Base-by-base conservation (phyloP, 2,329 filamentous ascomycete species). In the Phyllosticta paracitricarpa region DNA sequence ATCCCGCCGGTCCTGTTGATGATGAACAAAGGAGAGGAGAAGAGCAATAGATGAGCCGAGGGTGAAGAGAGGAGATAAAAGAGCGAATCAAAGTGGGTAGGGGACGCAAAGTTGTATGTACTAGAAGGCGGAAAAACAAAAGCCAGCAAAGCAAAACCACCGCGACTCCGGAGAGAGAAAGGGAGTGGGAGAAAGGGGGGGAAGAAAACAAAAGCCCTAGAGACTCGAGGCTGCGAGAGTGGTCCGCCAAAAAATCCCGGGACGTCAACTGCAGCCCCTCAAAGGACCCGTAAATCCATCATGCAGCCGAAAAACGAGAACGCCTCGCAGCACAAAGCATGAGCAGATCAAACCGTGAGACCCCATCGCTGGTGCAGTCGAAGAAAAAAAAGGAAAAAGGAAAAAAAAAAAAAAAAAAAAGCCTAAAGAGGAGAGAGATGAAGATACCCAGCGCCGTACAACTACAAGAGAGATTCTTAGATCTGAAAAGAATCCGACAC, bases 381-480 rank as follows among this genome's bases (percentile, higher is more conserved):
- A 56, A 61, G n/a, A 26, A 30, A 7, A 22, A 22, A 2, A 22
- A 22, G 2, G 19, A 22, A 22, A 2, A 22, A 22, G 7, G 9
- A 54, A 3, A 51, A 51, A 55, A 8, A 33, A 40, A 25, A 54
- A 54, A 60, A 51, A 51, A 9, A 24, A 51, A 60, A 55, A 6
- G 12, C 40, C 40, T 48, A n/a, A 17, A 19, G 22, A 54, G 40
- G 10, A 30, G 25, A 61, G 26, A 48, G 33, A 51, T 26, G 24
- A 48, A 54, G 54, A 28, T 28, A 35, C 51, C 51, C 54, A 48
- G 54, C 25, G 54, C 48, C 56, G 51, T 54, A 61, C 59, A 61
- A 52, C 51, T 61, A 57, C 59, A 61, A 48, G 22, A 60, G 54
- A 55, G 53, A 61, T 54, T 55, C 56, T 57, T 54, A 61, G 51